Base-by-base conservation (phyloP, 164 flowering plant species). In the Annona cherimola region DNA sequence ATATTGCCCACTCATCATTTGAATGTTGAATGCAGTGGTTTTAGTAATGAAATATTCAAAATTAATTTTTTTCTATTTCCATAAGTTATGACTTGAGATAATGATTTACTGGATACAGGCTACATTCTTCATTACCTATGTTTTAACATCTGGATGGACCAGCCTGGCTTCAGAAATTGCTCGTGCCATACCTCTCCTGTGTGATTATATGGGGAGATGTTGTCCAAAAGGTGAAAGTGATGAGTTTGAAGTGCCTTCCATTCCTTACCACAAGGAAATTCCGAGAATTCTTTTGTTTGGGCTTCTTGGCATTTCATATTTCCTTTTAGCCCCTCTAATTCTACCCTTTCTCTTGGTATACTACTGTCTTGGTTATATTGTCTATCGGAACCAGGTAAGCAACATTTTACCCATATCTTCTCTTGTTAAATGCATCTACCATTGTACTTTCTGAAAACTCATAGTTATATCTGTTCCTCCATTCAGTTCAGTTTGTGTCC, bases 101-200 rank as follows among this genome's bases (percentile, higher is more conserved):
- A 14, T 6, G 41, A 40, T 41, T 79, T 71, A 46, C 16, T 79
- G 66, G 19, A 16, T 84, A 78, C 70, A 94, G 99, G 94, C 97
- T 44, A 84, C 97, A 3, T 94, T 94, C 80, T 94, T 87, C 80
- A 86, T 94, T 67, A 80, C 99, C 5, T 94, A 92, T 78, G 97
- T 92, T 67, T 90, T 94, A 70, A 92, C 98, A 70, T 84, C 91
- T 64, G 99, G 98, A 71, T 94, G 99, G 99, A 88, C 98, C 8
- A 83, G 87, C 77, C 69, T 81, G 64, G 71, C 92, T 50, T 80
- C 94, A 42, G 92, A 94, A 76, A 88, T 94, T 59, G 83, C 92
- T 63, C 88, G 86, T 39, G 44, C 83, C 42, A 11, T 74, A n/a
- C 87, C 87, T 62, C 75, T 90, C 42, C 35, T 92, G 57, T 75